These are phyloP conservation scores for Larix kaempferi DNA, from an alignment of 75 land plant species.

Conservation along the genomic window DNA sequence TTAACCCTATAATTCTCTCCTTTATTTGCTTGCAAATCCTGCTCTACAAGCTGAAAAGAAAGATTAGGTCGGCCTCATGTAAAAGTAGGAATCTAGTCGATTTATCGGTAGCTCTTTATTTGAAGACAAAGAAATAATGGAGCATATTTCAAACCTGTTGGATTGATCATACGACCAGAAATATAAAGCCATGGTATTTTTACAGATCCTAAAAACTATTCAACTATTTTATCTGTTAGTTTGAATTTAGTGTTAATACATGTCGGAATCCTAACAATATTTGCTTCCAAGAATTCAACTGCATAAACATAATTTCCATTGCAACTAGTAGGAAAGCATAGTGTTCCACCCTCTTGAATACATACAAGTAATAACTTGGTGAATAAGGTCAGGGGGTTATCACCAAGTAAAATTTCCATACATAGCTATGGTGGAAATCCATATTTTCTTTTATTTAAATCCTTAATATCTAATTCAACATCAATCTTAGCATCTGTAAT, in stretches of 20 bases:
- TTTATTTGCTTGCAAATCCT: too few relatives aligned
- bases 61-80: too few relatives aligned
- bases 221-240: slow-evolving; percentile 46
- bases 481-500: too few relatives aligned
- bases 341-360: slow-evolving; percentile 79
- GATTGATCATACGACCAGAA: slow-evolving; percentile 86
- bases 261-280: slow-evolving; percentile 44
- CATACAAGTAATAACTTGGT: slow-evolving; percentile 81
- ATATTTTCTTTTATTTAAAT: slow-evolving; percentile 45
- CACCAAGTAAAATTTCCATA: slow-evolving; percentile 61
- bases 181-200: slow-evolving; percentile 84
- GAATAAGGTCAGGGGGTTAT: slow-evolving; percentile 63
- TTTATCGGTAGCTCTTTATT: too few relatives aligned
- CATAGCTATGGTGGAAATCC: slow-evolving; percentile 41
- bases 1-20: too few relatives aligned
- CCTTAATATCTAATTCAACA: slow-evolving; percentile 54
- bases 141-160: slow-evolving; percentile 88
- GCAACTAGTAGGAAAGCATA: too few relatives aligned
- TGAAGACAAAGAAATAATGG: slow-evolving; percentile 56
- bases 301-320: too few relatives aligned
- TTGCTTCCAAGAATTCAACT: slow-evolving; percentile 71
- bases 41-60: too few relatives aligned
- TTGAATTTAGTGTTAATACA: too few relatives aligned
- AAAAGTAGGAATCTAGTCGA: too few relatives aligned
- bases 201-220: slow-evolving; percentile 25